Conservation (phyloP, 495 filamentous ascomycete genomes). For the Ramalina peruviana region DNA sequence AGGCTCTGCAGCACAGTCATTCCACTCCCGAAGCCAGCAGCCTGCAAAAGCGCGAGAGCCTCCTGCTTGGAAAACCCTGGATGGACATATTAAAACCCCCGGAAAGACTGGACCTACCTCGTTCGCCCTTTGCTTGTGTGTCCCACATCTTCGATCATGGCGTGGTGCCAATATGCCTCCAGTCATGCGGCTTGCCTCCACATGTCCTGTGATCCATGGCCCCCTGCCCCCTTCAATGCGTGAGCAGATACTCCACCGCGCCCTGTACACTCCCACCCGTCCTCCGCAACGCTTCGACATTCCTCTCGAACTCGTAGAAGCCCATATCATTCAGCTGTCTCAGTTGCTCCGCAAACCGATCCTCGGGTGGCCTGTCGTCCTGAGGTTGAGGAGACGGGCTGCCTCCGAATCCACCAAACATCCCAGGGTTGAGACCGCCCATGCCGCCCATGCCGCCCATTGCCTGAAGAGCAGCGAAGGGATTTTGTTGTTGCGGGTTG, state of each 20-base stretch:
- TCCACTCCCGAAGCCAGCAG: no score
- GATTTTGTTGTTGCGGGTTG: slow-evolving; percentile 18
- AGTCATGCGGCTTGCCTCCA: no score
- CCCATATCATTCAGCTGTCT: slow-evolving; percentile 97
- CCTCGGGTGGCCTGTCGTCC: slow-evolving; percentile 84
- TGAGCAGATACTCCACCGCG: slow-evolving; percentile 64
- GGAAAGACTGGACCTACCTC: no score
- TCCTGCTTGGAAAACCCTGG: no score
- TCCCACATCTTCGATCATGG: no score
- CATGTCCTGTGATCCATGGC: no score
- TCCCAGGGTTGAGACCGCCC: slow-evolving; percentile 21
- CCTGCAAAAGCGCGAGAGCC: no score
- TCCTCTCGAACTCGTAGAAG: slow-evolving; percentile 91
- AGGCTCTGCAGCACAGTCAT: no score
- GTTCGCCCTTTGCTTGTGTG: no score
- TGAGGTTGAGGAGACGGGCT: slow-evolving; percentile 35
- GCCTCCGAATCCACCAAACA: slow-evolving; percentile 13
- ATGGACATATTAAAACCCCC: no score
- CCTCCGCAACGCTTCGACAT: slow-evolving; percentile 75
- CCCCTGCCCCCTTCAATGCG: slow-evolving; percentile 13
- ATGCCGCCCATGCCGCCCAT: slow-evolving; percentile 28
- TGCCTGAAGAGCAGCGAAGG: slow-evolving; percentile 21
- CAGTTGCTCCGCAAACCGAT: slow-evolving; percentile 79
- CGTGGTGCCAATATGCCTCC: no score
- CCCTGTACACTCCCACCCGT: slow-evolving; percentile 91